Evolutionary conservation across 208 protist genomes (phyloP).

Genomic region (Acanthamoeba culbertsoni): DNA sequence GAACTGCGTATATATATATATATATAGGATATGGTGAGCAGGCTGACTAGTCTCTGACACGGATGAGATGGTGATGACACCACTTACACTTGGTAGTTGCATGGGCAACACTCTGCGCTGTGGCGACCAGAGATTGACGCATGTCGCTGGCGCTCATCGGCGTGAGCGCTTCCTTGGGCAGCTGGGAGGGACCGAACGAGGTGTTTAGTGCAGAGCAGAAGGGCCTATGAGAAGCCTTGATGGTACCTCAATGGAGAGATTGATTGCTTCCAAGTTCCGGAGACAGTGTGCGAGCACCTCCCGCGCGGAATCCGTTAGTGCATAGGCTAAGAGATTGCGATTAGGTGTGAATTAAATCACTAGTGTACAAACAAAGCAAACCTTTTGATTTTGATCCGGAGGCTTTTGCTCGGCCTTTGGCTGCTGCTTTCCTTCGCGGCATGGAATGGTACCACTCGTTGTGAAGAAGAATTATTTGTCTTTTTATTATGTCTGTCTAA

Average conservation of each 20-base stretch:
- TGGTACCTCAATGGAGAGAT: not conserved
- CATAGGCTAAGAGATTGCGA: not conserved
- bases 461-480: too few species aligned
- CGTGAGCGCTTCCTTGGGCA: slow-evolving; percentile 4
- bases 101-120: not conserved
- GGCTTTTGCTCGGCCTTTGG: too few species aligned
- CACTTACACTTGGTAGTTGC: not conserved
- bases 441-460: too few species aligned
- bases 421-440: too few species aligned
- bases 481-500: not conserved
- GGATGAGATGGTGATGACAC: not conserved
- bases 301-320: not conserved
- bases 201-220: not conserved
- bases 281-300: not conserved
- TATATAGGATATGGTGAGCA: not conserved
- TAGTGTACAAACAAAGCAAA: too few species aligned
- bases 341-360: not conserved
- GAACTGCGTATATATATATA: not conserved
- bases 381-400: too few species aligned
- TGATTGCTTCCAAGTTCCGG: not conserved
- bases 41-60: not conserved
- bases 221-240: not conserved
- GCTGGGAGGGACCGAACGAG: not conserved
- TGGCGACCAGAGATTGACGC: not conserved
- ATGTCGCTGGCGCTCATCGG: not conserved